phyloP scores from a whole-genome alignment of 2,329 filamentous ascomycete species.

The Lachnellula suecica region DNA sequence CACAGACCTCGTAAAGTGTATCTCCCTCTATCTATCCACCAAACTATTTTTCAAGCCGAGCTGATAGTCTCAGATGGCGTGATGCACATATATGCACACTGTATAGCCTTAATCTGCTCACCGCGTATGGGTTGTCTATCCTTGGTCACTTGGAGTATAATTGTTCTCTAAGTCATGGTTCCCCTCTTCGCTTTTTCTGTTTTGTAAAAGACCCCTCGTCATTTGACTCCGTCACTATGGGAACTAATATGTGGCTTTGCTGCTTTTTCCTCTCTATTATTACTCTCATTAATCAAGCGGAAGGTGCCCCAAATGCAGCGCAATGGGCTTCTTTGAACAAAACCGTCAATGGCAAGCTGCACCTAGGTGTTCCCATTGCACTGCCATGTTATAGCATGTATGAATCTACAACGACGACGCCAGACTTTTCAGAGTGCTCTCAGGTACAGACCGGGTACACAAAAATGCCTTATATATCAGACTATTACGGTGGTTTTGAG shows the following conservation, averaged over 20 bases:
- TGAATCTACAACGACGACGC: background rate
- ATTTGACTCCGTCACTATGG: background rate
- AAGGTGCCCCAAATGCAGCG: background rate
- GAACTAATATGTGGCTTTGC: background rate
- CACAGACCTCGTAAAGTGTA: background rate
- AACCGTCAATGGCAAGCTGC: background rate
- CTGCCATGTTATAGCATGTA: background rate
- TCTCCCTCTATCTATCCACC: background rate
- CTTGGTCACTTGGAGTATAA: too few relatives aligned
- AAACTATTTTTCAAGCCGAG: background rate
- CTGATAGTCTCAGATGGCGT: background rate
- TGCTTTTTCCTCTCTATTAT: background rate
- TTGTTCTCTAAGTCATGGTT: background rate
- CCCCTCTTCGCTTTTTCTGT: background rate
- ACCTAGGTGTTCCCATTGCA: background rate
- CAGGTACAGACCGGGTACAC: background rate
- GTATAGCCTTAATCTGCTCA: background rate
- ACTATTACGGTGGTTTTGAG: background rate
- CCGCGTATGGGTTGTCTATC: background rate
- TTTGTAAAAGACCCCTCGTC: background rate
- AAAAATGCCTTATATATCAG: background rate
- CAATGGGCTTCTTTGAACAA: background rate
- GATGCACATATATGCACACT: background rate
- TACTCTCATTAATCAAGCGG: background rate
- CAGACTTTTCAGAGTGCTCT: background rate